Percentiles rank a stretch among this genome's conserved stretches.
phyloP scores from a whole-genome alignment of 2,329 filamentous ascomycete genomes.

The Westerdykella sp. region DNA sequence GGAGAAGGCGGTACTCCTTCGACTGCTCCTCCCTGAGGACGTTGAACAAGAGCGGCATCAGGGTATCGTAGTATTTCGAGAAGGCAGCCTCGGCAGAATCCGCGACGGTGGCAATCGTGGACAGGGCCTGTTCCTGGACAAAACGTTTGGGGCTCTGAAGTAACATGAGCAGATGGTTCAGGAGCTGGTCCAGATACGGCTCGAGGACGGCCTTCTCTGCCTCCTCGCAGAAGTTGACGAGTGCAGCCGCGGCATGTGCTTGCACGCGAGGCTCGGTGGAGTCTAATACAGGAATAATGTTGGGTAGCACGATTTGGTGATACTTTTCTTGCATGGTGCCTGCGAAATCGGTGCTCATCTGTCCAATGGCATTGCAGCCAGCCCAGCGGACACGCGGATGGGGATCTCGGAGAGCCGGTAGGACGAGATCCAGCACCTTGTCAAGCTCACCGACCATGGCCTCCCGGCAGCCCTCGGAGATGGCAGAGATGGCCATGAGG shows the following conservation, averaged over 20 bases:
- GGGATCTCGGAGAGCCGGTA: conserved; percentile 80
- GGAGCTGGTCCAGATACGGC: conserved; percentile 83
- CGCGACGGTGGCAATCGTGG: conserved; percentile 97
- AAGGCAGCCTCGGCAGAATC: conserved; percentile 96
- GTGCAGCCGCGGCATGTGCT: conserved; percentile 91
- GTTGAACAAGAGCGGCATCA: conserved; percentile 91
- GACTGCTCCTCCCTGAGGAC: conserved; percentile 85
- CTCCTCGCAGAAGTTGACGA: conserved; percentile 99
- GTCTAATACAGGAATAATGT: conserved; percentile 86
- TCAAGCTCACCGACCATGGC: conserved; percentile 92
- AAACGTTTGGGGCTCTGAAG: conserved; percentile 90
- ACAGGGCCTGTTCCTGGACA: conserved; percentile 94
- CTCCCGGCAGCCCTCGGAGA: conserved; percentile 93
- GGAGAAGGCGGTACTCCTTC: conserved; percentile 83
- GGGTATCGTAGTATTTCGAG: conserved; percentile 85
- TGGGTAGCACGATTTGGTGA: conserved; percentile 77
- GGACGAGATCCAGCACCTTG: conserved; percentile 90
- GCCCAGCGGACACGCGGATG: conserved; percentile 96
- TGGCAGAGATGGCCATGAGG: conserved; percentile 97
- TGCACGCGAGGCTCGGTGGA: conserved; percentile 90
- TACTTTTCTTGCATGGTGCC: conserved; percentile 97
- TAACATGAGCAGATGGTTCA: conserved; percentile 79
- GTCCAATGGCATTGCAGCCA: conserved; percentile 94
- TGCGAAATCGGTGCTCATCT: conserved; percentile 99
- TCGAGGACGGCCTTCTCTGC: conserved; percentile 87